These are phyloP conservation scores for Leccinum disarticulatum DNA, from an alignment of 768 basidiomycete species.

Conservation along the genomic window DNA sequence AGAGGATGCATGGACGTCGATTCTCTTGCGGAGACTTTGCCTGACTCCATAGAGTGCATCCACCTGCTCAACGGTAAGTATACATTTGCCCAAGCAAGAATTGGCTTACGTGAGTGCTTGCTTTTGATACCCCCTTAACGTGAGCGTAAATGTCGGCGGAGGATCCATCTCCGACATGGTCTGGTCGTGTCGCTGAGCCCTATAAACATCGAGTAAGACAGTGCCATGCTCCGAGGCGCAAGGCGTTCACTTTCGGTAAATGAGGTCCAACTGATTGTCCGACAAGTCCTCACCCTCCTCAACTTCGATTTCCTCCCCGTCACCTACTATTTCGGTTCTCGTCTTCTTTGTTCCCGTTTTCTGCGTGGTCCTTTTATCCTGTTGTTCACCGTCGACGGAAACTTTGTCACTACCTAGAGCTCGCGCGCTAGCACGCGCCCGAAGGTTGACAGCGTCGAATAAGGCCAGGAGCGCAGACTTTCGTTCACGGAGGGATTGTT, in stretches of 20 bases:
- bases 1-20: constrained; percentile 84
- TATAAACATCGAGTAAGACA: constrained; percentile 31
- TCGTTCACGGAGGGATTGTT: constrained; percentile 75
- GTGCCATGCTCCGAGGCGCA: not conserved
- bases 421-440: constrained; percentile 53
- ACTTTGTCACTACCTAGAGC: constrained; percentile 29
- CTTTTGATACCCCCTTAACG: constrained; percentile 85
- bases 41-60: constrained; percentile 88
- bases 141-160: constrained; percentile 69
- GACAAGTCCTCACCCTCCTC: constrained; percentile 82
- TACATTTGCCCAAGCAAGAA: not conserved
- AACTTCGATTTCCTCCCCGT: constrained; percentile 80
- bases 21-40: constrained; percentile 66
- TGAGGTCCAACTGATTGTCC: constrained; percentile 76
- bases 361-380: constrained; percentile 41
- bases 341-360: constrained; percentile 41
- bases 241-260: constrained; percentile 72
- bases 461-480: constrained; percentile 72
- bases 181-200: constrained; percentile 82
- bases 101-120: constrained; percentile 74
- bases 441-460: constrained; percentile 72
- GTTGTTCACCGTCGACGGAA: constrained; percentile 32
- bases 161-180: constrained; percentile 82
- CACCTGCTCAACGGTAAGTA: constrained; percentile 50
- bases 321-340: constrained; percentile 70